A percentile compares a stretch with the other conserved stretches of the same genome.
These are phyloP conservation scores for Pterocarpus macrocarpus DNA, from an alignment of 306 rosid species.

Conservation along the genomic window DNA sequence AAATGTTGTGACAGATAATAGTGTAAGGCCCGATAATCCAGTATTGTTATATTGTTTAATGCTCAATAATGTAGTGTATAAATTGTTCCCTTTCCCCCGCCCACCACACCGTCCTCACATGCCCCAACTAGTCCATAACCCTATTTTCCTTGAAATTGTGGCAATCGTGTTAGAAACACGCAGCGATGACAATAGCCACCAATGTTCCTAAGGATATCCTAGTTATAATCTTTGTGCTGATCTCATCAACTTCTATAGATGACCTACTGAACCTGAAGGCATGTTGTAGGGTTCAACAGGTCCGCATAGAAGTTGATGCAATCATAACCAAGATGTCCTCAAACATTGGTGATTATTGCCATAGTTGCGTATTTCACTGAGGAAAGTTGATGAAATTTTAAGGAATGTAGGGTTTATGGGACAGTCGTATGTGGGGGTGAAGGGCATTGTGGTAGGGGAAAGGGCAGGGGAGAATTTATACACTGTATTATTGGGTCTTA, in stretches of 20 bases:
- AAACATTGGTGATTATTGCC: neutral
- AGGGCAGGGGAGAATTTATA: neutral
- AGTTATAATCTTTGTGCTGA: neutral
- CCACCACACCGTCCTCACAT: no score
- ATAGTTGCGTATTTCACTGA: neutral
- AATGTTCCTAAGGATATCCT: neutral
- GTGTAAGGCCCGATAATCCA: neutral
- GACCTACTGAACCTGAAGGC: no score
- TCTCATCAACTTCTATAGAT: no score
- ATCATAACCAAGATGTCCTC: no score
- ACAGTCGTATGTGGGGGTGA: no score
- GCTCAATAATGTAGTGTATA: neutral
- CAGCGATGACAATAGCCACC: neutral
- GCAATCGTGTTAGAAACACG: neutral
- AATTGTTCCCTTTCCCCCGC: neutral
- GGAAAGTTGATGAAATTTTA: neutral
- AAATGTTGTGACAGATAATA: constrained; percentile 43
- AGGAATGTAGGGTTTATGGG: neutral
- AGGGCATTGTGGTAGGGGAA: neutral
- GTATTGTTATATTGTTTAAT: neutral
- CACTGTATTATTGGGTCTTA: neutral
- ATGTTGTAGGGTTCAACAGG: no score
- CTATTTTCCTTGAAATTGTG: no score
- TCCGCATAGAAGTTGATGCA: no score
- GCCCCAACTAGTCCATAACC: no score